Percentiles rank a stretch among this genome's conserved stretches.
Conservation (phyloP, 1,139 yeast genomes). For the Candida dubliniensis region DNA sequence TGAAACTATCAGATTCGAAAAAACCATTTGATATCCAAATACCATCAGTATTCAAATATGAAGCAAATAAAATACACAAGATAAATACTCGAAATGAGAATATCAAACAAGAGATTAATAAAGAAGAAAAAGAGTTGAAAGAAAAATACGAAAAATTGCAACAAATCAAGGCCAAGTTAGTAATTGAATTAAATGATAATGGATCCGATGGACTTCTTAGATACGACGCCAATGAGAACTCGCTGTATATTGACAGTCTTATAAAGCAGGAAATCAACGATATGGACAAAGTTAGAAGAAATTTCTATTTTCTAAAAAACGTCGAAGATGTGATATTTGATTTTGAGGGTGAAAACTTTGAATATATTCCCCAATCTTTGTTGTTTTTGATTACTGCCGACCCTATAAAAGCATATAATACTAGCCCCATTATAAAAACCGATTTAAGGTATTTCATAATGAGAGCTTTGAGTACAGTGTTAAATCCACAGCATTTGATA, state of each 20-base stretch:
- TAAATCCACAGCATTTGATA: conserved; percentile 5
- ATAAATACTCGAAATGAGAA: conserved; percentile 15
- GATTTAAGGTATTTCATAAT: conserved; percentile 3
- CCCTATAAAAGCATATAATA: conserved; percentile 1
- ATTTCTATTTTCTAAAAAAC: conserved; percentile 16
- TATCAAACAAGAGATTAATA: conserved; percentile 18
- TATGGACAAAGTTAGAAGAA: conserved; percentile 10
- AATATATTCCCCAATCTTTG: conserved; percentile 5
- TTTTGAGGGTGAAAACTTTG: not conserved
- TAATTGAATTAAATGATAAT: conserved; percentile 30
- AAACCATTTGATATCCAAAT: conserved; percentile 23
- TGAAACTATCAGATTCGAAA: not conserved
- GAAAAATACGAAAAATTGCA: conserved; percentile 13
- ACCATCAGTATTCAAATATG: conserved; percentile 28
- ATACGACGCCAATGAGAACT: conserved; percentile 5
- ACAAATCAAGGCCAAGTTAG: conserved; percentile 13
- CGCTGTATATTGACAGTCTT: conserved; percentile 14
- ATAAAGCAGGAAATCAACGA: conserved; percentile 7
- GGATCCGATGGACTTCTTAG: conserved; percentile 20
- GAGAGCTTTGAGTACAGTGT: conserved; percentile 4
- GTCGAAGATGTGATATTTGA: conserved; percentile 1
- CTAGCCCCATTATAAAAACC: not conserved
- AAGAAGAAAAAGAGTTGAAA: conserved; percentile 16
- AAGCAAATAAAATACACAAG: conserved; percentile 24
- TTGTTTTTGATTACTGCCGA: conserved; percentile 5